A percentile compares a stretch with the other conserved stretches of the same genome.
These are phyloP conservation scores for Retiboletus fuscus DNA, from an alignment of 1,284 basidiomycete genomes.

Conservation along the genomic window DNA sequence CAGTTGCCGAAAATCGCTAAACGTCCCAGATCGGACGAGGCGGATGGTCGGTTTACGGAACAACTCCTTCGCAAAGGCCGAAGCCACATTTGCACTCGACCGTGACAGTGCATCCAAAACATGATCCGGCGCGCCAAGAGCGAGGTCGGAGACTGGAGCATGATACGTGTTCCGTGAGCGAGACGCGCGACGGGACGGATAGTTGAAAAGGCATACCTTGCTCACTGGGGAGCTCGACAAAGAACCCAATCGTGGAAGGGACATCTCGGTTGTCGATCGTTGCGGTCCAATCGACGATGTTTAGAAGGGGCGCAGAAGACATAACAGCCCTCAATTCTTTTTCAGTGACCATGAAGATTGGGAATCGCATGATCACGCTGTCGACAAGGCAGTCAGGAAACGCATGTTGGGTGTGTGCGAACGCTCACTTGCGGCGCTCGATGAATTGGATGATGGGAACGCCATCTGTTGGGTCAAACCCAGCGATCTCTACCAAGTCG, in stretches of 20 bases:
- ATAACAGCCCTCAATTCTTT: constrained; percentile 5
- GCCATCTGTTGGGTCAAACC: constrained; percentile 38
- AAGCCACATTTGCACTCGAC: background rate
- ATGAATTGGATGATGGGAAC: constrained; percentile 37
- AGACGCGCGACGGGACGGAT: background rate
- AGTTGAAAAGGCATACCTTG: background rate
- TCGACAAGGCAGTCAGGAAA: background rate
- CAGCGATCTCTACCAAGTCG: constrained; percentile 40
- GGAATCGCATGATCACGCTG: constrained; percentile 11
- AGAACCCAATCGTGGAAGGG: constrained; percentile 11
- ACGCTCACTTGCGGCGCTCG: constrained; percentile 30
- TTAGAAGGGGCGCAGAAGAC: background rate
- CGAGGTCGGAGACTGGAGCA: background rate
- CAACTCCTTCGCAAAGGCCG: background rate
- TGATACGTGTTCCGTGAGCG: background rate
- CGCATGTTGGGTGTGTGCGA: background rate
- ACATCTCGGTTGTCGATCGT: background rate
- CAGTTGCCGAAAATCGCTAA: constrained; percentile 1
- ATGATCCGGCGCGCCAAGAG: background rate
- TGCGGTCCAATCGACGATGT: constrained; percentile 7
- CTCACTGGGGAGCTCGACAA: constrained; percentile 7
- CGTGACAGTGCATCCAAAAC: background rate
- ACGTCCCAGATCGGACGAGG: constrained; percentile 7
- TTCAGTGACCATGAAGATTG: constrained; percentile 3
- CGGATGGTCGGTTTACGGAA: background rate